Evolutionary conservation across 371 early-diverging fungal genomes (phyloP).

Genomic region (Coemansia linderi): DNA sequence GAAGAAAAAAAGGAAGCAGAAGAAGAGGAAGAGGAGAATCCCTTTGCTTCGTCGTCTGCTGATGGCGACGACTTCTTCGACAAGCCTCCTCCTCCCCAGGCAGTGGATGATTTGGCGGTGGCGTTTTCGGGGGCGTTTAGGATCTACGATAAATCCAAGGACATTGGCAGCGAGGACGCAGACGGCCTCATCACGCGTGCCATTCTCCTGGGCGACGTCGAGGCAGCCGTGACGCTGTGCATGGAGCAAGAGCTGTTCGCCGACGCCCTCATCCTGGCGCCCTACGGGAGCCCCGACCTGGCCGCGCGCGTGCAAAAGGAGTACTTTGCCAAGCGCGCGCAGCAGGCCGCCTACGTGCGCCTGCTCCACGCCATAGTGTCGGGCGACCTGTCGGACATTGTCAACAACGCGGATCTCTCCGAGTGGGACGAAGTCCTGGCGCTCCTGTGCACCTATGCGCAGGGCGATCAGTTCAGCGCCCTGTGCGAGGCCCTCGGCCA

Average conservation of each 20-base stretch:
- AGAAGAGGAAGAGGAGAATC: slow-evolving; percentile 8
- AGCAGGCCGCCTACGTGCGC: slow-evolving; percentile 75
- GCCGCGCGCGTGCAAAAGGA: slow-evolving; percentile 76
- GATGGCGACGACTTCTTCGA: slow-evolving; percentile 49
- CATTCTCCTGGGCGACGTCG: slow-evolving; percentile 87
- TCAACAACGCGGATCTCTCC: slow-evolving; percentile 71
- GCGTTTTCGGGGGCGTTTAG: slow-evolving; percentile 38
- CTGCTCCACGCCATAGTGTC: slow-evolving; percentile 78
- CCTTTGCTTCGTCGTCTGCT: slow-evolving; percentile 31
- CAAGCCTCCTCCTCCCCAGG: slow-evolving; percentile 11
- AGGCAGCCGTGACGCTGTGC: slow-evolving; percentile 85
- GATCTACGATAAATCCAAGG: slow-evolving; percentile 42
- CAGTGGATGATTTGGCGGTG: slow-evolving; percentile 12
- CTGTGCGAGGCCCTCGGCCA: slow-evolving; percentile 72
- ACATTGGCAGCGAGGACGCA: slow-evolving; percentile 25
- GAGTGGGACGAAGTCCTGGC: slow-evolving; percentile 92
- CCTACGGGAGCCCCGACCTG: slow-evolving; percentile 84
- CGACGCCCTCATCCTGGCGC: slow-evolving; percentile 90
- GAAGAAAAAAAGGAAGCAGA: slow-evolving; percentile 5
- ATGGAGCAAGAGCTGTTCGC: slow-evolving; percentile 78
- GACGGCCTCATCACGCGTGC: slow-evolving; percentile 82
- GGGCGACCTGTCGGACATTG: slow-evolving; percentile 81
- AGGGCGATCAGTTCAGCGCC: slow-evolving; percentile 70
- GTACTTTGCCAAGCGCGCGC: slow-evolving; percentile 76
- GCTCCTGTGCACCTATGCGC: slow-evolving; percentile 89